phyloP scores from a whole-genome alignment of 1,284 basidiomycete species.

The Ceratobasidium sp. region DNA sequence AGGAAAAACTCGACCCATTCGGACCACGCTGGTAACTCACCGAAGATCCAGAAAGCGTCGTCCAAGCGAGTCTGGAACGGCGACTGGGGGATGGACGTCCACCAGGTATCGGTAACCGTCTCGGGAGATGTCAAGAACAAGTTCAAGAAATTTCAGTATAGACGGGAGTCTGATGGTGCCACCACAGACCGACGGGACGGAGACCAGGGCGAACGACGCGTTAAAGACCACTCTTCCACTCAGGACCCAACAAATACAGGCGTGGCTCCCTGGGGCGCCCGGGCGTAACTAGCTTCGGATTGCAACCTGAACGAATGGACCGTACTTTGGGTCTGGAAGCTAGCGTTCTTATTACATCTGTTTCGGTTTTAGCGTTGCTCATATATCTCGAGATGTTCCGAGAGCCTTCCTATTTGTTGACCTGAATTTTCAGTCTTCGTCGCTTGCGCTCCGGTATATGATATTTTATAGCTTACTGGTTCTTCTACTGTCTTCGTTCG shows the following conservation, averaged over 20 bases:
- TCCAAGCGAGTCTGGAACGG: constrained; percentile 20
- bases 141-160: background rate
- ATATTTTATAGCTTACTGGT: background rate
- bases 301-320: background rate
- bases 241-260: background rate
- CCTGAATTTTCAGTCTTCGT: background rate
- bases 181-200: background rate
- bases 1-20: constrained; percentile 5
- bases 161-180: constrained; percentile 3
- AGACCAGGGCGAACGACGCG: background rate
- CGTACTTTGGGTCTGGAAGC: background rate
- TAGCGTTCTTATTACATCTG: background rate
- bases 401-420: background rate
- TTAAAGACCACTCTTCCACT: too few relatives aligned
- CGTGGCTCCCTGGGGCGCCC: background rate
- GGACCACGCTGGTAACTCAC: constrained; percentile 10
- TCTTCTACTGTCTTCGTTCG: constrained; percentile 3
- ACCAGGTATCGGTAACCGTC: constrained; percentile 25
- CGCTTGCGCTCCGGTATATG: background rate
- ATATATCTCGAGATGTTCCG: background rate
- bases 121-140: background rate
- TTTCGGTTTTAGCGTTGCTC: background rate
- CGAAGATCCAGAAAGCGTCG: background rate
- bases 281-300: background rate
- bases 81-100: constrained; percentile 32